Conservation (phyloP, 2,329 filamentous ascomycete genomes). For the Diaporthe ilicicola region DNA sequence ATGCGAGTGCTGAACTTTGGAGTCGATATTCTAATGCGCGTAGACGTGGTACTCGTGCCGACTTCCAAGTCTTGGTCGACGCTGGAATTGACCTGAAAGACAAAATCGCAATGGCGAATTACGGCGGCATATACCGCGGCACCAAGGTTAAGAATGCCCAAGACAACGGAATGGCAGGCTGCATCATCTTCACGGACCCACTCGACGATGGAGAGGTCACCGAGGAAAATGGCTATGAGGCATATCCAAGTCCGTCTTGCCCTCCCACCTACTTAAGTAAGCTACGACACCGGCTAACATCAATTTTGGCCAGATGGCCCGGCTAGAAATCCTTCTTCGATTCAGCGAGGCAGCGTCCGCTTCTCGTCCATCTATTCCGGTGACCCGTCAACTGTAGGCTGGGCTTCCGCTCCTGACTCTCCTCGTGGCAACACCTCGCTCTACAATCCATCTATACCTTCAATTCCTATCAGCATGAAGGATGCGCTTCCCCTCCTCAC, state of each 20-base stretch:
- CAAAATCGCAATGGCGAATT: slow-evolving; percentile 8
- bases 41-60: slow-evolving; percentile 8
- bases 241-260: slow-evolving; percentile 2
- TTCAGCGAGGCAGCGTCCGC: not conserved
- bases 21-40: not conserved
- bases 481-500: not conserved
- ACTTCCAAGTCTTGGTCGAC: slow-evolving; percentile 8
- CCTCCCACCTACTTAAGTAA: not conserved
- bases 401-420: slow-evolving; percentile 8
- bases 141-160: slow-evolving; percentile 15
- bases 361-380: not conserved
- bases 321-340: not conserved
- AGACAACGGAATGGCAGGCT: slow-evolving; percentile 12
- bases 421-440: slow-evolving; percentile 1
- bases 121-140: slow-evolving; percentile 7
- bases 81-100: slow-evolving; percentile 1
- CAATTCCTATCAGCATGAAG: slow-evolving; percentile 7
- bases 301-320: not conserved
- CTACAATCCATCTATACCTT: slow-evolving; percentile 11
- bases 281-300: not conserved
- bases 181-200: slow-evolving; percentile 11
- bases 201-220: slow-evolving; percentile 5
- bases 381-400: not conserved
- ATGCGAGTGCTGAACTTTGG: not conserved
- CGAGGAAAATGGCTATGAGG: slow-evolving; percentile 14